A percentile compares a stretch with the other conserved stretches of the same genome.
Conservation (phyloP, 2,329 filamentous ascomycete species). For the Lasiodiplodia sp. region DNA sequence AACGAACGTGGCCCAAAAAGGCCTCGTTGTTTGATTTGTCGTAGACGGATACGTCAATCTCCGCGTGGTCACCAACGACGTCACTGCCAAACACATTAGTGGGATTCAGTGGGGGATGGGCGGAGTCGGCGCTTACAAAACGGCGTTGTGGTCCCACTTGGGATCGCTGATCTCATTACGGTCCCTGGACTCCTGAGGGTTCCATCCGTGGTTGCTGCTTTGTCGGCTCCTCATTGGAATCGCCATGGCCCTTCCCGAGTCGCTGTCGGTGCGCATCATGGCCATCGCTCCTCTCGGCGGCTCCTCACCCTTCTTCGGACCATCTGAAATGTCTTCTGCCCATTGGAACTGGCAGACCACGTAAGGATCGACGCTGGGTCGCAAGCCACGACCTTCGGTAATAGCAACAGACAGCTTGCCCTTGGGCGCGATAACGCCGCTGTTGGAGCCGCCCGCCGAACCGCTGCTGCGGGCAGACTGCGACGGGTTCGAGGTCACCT, state of each 20-base stretch:
- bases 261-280: constrained; percentile 74
- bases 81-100: constrained; percentile 66
- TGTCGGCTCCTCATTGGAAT: constrained; percentile 98
- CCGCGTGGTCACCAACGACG: constrained; percentile 87
- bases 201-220: constrained; percentile 91
- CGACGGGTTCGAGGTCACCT: constrained; percentile 54
- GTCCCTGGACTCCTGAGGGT: constrained; percentile 57
- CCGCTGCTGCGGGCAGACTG: constrained; percentile 53
- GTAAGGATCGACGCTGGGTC: constrained; percentile 87
- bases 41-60: constrained; percentile 93
- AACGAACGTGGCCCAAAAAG: constrained; percentile 88
- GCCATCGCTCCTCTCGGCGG: constrained; percentile 51
- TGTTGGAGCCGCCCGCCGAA: constrained; percentile 51
- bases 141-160: constrained; percentile 93
- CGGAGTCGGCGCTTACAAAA: constrained; percentile 74
- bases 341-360: constrained; percentile 96
- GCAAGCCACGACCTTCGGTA: constrained; percentile 80
- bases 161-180: constrained; percentile 79
- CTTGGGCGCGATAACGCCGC: constrained; percentile 74
- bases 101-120: neutral
- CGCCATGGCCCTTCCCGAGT: constrained; percentile 84
- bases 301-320: constrained; percentile 70
- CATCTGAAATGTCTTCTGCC: constrained; percentile 93
- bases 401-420: constrained; percentile 93
- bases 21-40: constrained; percentile 85